phyloP scores from a whole-genome alignment of 2,329 filamentous ascomycete species.

The Didymellaceae sp. region DNA sequence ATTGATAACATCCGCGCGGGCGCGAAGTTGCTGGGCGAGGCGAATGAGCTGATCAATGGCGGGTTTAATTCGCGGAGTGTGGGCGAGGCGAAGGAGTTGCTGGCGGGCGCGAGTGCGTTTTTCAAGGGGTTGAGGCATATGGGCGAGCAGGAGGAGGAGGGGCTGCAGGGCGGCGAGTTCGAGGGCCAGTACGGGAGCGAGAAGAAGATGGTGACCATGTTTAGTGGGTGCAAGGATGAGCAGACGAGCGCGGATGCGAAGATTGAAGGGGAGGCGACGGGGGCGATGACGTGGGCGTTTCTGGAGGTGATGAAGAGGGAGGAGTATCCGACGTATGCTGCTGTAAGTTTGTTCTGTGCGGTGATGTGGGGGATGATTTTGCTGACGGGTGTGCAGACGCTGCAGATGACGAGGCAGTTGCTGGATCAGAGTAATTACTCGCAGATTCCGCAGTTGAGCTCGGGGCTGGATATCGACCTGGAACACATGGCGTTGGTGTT shows the following conservation, averaged over 20 bases:
- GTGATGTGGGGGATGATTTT: not conserved
- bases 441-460: constrained; percentile 54
- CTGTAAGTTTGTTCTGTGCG: constrained; percentile 35
- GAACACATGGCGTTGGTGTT: constrained; percentile 43
- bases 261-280: constrained; percentile 53
- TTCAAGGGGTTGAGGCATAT: constrained; percentile 60
- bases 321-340: constrained; percentile 48
- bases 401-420: constrained; percentile 50
- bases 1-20: constrained; percentile 63
- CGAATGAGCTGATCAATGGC: constrained; percentile 57
- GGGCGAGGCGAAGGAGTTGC: constrained; percentile 59
- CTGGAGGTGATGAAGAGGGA: constrained; percentile 52
- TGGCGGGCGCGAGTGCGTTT: constrained; percentile 61
- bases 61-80: constrained; percentile 59
- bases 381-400: constrained; percentile 26
- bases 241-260: constrained; percentile 59
- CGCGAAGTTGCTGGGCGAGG: constrained; percentile 57
- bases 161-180: constrained; percentile 45
- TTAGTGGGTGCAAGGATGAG: constrained; percentile 58
- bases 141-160: constrained; percentile 55
- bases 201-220: constrained; percentile 59
- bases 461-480: constrained; percentile 52
- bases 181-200: constrained; percentile 55
- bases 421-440: constrained; percentile 51
- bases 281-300: constrained; percentile 59